Percentiles rank a stretch among this genome's conserved stretches.
These are phyloP conservation scores for Piper longum DNA, from an alignment of 164 flowering plant genomes.

Conservation along the genomic window DNA sequence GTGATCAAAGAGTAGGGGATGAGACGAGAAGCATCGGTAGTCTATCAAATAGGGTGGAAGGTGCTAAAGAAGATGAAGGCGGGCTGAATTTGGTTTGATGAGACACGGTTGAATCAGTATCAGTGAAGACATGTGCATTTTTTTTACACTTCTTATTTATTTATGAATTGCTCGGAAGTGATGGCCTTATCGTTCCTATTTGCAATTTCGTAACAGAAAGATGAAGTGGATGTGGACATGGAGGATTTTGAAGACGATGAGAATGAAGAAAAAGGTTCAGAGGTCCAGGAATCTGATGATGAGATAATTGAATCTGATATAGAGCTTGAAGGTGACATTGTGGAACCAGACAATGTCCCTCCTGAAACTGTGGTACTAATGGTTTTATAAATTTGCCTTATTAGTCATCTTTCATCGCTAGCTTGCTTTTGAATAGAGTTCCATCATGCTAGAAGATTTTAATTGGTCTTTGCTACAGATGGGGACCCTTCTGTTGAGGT, in stretches of 20 bases:
- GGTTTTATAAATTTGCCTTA: background rate
- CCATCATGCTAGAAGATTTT: background rate
- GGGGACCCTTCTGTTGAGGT: constrained; percentile 88
- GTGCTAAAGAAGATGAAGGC: too few relatives aligned
- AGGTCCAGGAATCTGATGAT: constrained; percentile 35
- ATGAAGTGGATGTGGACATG: constrained; percentile 39
- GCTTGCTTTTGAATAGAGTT: background rate
- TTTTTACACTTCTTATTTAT: too few relatives aligned
- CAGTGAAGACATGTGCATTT: too few relatives aligned
- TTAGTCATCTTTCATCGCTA: background rate
- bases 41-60: too few relatives aligned
- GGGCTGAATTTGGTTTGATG: too few relatives aligned
- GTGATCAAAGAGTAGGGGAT: too few relatives aligned
- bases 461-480: constrained; percentile 30
- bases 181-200: background rate
- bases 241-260: constrained; percentile 21
- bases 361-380: constrained; percentile 55
- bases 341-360: constrained; percentile 83
- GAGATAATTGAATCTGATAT: constrained; percentile 80
- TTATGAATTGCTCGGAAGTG: too few relatives aligned
- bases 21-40: too few relatives aligned
- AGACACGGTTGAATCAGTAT: too few relatives aligned
- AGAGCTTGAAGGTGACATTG: constrained; percentile 78
- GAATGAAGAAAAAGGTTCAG: background rate
- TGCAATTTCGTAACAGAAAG: constrained; percentile 18